Evolutionary conservation across 192 early-diverging fungal species (phyloP).

Genomic region (Phycomyces blakesleeanus): DNA sequence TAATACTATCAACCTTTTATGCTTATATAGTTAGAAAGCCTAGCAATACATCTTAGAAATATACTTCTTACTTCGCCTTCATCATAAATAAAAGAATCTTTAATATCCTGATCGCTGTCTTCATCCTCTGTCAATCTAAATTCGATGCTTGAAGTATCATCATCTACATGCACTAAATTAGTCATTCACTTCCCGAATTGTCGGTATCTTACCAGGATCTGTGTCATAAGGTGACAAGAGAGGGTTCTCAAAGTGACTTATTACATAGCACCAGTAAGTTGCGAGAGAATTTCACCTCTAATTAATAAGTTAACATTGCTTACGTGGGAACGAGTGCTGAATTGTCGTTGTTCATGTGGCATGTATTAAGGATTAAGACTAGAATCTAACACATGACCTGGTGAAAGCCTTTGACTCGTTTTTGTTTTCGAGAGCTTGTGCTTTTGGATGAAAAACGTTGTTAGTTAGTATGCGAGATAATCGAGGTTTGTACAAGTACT

Average conservation of each 20-base stretch:
- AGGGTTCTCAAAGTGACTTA: too few relatives aligned
- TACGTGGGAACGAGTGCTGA: too few relatives aligned
- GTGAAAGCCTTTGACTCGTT: too few relatives aligned
- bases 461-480: neutral
- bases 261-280: too few relatives aligned
- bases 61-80: neutral
- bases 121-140: neutral
- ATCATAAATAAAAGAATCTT: neutral
- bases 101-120: neutral
- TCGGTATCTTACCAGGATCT: neutral
- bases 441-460: neutral
- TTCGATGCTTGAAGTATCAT: neutral
- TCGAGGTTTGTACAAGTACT: neutral
- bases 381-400: too few relatives aligned
- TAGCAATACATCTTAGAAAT: neutral
- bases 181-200: neutral
- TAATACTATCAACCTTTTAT: slow-evolving; percentile 16
- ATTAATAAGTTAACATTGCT: too few relatives aligned
- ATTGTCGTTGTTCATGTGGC: too few relatives aligned
- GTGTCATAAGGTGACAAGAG: too few relatives aligned
- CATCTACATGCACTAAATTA: neutral
- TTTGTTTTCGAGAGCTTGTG: too few relatives aligned
- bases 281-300: too few relatives aligned
- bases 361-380: too few relatives aligned
- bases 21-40: neutral